Evolutionary conservation across 2,329 filamentous ascomycete species (phyloP), one percentile per base, ranked within the genome.

Genomic region (Eurotiales sp.): DNA sequence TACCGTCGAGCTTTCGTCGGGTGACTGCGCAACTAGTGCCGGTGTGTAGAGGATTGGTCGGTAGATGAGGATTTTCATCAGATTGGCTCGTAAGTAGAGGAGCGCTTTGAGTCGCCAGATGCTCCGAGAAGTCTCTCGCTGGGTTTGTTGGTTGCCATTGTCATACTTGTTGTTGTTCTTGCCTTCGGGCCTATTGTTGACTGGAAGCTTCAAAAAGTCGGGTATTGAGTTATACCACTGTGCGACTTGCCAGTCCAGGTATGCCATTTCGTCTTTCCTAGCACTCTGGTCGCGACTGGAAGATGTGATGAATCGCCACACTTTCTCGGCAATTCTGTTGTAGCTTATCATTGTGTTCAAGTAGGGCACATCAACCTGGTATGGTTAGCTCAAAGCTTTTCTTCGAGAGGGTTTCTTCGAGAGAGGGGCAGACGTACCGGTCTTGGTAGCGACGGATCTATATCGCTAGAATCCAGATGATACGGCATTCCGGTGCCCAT

Each of bases 401-500:
- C n/a, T n/a, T n/a, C 10, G 6, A 34, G 11, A 15, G 10, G 25
- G 10, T 6, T 27, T 27, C 25, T 5, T 10, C 25, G 25, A 34
- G 30, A 14, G n/a, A 32, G 3, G 29, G 29, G 12, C 10, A 34
- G 29, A 58, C 68, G 64, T 71, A 91, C 89, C 4, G 90, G 90
- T 61, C 87, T 84, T 2, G 88, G 89, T 14, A 96, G 72, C 51
- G 80, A 79, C 1, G 85, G 82, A 59, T 95, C 90, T 53, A 96
- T 88, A 62, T 95, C 90, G 4, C 85, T 81, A 61, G 96, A 90
- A 58, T 91, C 86, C 15, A 95, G 73, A 1, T 87, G 84, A 68
- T 89, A 95, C 0, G 90, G 90, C 72, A 95, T 81, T 0, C 90
- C 90, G 0, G 88, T 91, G 15, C 86, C 88, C 61, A 96, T 92